Evolutionary conservation across 2,329 filamentous ascomycete genomes (phyloP).

Genomic region (Xylariaceae sp.): DNA sequence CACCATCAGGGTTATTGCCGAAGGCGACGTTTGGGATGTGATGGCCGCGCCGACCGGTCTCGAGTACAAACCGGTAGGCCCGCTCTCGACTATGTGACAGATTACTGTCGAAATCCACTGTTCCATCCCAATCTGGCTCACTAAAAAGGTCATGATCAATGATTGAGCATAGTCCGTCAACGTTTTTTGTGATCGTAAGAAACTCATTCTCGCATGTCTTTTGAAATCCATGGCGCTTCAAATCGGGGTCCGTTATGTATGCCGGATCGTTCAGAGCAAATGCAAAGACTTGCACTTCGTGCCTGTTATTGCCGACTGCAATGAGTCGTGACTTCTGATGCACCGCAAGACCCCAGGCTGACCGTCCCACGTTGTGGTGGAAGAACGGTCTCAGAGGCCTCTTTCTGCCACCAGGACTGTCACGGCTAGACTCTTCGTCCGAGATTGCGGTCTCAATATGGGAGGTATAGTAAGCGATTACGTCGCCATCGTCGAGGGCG

Average conservation of each 20-base stretch:
- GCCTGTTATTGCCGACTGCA: slow-evolving; percentile 74
- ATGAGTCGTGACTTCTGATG: slow-evolving; percentile 78
- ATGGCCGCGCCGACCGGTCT: slow-evolving; percentile 34
- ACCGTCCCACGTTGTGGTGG: slow-evolving; percentile 66
- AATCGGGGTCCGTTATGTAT: neutral
- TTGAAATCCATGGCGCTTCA: neutral
- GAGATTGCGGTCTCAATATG: slow-evolving; percentile 36
- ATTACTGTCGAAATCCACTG: slow-evolving; percentile 18
- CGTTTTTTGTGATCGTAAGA: slow-evolving; percentile 19
- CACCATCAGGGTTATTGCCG: slow-evolving; percentile 40
- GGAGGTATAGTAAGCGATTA: slow-evolving; percentile 63
- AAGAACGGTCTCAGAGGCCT: slow-evolving; percentile 51
- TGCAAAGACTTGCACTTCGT: slow-evolving; percentile 32
- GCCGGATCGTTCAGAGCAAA: slow-evolving; percentile 29
- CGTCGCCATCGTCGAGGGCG: slow-evolving; percentile 70
- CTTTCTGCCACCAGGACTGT: slow-evolving; percentile 14
- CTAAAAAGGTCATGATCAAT: too few species aligned
- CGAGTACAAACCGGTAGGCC: slow-evolving; percentile 47
- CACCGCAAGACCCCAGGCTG: slow-evolving; percentile 85
- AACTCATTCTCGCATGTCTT: slow-evolving; percentile 14
- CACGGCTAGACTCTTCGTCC: slow-evolving; percentile 26
- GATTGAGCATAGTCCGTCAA: neutral
- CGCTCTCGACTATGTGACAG: slow-evolving; percentile 34
- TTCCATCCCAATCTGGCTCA: too few species aligned
- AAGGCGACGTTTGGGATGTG: slow-evolving; percentile 54